Percentiles rank a stretch among this genome's conserved stretches.
phyloP scores from a whole-genome alignment of 352 stramenopile species.

The Phytophthora syringae region DNA sequence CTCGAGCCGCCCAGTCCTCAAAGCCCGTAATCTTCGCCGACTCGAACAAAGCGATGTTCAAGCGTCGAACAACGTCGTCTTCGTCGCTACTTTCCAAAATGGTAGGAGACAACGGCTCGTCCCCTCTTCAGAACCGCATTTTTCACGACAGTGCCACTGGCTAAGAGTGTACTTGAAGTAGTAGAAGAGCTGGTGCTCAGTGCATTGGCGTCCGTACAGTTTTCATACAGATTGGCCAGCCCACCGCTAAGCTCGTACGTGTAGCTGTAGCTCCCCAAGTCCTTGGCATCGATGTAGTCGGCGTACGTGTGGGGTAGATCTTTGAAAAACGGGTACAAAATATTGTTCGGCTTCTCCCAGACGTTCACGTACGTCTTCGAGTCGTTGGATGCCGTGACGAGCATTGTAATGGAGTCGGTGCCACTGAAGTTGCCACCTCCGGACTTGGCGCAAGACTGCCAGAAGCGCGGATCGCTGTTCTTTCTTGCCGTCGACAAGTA shows the following conservation, averaged over 20 bases:
- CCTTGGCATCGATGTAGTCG: slow-evolving; percentile 58
- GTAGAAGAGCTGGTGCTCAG: slow-evolving; percentile 32
- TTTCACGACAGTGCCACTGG: not conserved
- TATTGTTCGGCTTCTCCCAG: slow-evolving; percentile 41
- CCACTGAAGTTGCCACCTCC: slow-evolving; percentile 26
- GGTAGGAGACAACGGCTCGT: slow-evolving; percentile 14
- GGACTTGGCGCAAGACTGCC: slow-evolving; percentile 34
- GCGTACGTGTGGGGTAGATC: slow-evolving; percentile 48
- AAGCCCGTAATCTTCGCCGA: slow-evolving; percentile 52
- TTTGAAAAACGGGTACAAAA: slow-evolving; percentile 71
- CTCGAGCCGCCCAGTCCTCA: slow-evolving; percentile 35
- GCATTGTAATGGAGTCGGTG: slow-evolving; percentile 42
- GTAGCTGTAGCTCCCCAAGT: slow-evolving; percentile 69
- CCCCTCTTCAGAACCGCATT: slow-evolving; percentile 1
- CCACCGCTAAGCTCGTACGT: slow-evolving; percentile 56
- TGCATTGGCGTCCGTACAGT: slow-evolving; percentile 45
- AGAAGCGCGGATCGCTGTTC: slow-evolving; percentile 34
- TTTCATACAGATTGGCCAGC: slow-evolving; percentile 55
- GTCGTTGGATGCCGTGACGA: slow-evolving; percentile 2
- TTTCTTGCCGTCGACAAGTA: slow-evolving; percentile 33
- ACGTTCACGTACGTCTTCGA: slow-evolving; percentile 43
- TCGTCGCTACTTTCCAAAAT: slow-evolving; percentile 21
- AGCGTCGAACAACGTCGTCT: slow-evolving; percentile 45
- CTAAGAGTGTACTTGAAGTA: too few relatives aligned
- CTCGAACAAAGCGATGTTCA: slow-evolving; percentile 59